phyloP scores from a whole-genome alignment of 2,329 filamentous ascomycete species.

The Colletotrichum sp. region DNA sequence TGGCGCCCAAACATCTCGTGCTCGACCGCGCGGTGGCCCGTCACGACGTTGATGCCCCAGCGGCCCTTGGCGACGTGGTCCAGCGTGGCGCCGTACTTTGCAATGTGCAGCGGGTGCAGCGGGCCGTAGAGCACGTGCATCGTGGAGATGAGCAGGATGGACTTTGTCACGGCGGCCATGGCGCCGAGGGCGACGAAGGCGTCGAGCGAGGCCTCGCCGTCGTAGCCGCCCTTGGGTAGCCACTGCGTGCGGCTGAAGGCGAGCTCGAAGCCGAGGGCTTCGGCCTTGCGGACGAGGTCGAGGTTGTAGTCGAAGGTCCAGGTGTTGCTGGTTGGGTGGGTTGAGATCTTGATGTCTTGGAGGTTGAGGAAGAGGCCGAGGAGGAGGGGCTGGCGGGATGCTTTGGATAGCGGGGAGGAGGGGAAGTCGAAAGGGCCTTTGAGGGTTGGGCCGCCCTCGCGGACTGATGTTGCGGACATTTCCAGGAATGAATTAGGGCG shows the following conservation, averaged over 20 bases:
- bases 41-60: not conserved
- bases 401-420: not conserved
- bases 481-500: fast-evolving
- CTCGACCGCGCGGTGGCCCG: not conserved
- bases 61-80: not conserved
- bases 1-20: not conserved
- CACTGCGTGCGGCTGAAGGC: not conserved
- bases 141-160: not conserved
- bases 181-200: not conserved
- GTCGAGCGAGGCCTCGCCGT: not conserved
- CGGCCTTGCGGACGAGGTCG: not conserved
- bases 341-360: conserved; percentile 3
- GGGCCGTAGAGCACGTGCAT: conserved; percentile 4
- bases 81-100: not conserved
- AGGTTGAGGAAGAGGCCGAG: conserved; percentile 1
- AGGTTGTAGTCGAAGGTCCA: not conserved
- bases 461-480: conserved; percentile 4
- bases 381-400: not conserved
- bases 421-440: not conserved
- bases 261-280: not conserved
- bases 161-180: not conserved
- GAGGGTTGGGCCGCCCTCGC: not conserved
- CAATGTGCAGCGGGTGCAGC: not conserved
- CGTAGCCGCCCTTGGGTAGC: not conserved
- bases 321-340: not conserved